phyloP scores from a whole-genome alignment of 2,329 filamentous ascomycete species.

The Pseudogymnoascus sp. region DNA sequence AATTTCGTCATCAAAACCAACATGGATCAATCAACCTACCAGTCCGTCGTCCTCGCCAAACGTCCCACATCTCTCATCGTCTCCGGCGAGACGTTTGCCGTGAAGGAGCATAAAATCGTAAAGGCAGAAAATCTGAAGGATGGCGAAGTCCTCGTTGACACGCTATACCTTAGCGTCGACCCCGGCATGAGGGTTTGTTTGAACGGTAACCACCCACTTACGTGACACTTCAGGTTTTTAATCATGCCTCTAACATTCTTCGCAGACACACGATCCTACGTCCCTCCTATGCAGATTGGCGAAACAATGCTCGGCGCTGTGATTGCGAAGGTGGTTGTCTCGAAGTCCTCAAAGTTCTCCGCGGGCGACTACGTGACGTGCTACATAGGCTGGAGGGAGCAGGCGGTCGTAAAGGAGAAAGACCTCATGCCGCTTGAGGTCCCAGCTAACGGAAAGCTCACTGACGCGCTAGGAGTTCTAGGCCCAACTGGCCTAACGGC shows the following conservation, averaged over 20 bases:
- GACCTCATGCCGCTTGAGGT: conserved; percentile 35
- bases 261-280: conserved; percentile 48
- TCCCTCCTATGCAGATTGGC: conserved; percentile 60
- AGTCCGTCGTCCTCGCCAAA: conserved; percentile 50
- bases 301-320: conserved; percentile 58
- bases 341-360: conserved; percentile 45
- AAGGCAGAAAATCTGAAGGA: conserved; percentile 44
- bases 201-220: conserved; percentile 36
- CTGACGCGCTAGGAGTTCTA: conserved; percentile 51
- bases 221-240: conserved; percentile 6
- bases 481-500: conserved; percentile 52
- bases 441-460: conserved; percentile 37
- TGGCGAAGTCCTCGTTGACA: conserved; percentile 55
- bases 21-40: conserved; percentile 20
- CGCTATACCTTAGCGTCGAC: conserved; percentile 60
- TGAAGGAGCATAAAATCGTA: conserved; percentile 41
- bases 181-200: conserved; percentile 72
- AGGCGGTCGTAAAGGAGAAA: conserved; percentile 51
- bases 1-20: background rate
- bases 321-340: conserved; percentile 53
- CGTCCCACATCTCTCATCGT: conserved; percentile 53
- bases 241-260: background rate
- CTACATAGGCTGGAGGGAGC: conserved; percentile 57
- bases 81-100: conserved; percentile 55
- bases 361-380: conserved; percentile 51